Evolutionary conservation across 306 rosid species (phyloP), one percentile per base, ranked within the genome.

Genomic region (Comarum palustre): DNA sequence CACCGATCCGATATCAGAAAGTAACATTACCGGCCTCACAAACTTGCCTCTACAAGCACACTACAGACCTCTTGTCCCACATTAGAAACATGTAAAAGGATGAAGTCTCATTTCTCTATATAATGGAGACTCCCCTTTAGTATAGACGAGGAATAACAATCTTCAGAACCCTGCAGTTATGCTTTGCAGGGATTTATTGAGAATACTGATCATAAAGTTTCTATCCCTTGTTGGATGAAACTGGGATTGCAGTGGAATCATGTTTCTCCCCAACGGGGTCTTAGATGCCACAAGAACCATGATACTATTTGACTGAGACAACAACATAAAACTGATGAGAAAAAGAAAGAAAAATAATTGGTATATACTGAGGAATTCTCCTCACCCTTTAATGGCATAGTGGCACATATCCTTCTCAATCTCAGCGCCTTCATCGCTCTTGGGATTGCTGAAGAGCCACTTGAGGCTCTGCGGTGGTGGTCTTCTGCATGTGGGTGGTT

Each of bases 111-210:
- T n/a, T n/a, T n/a, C n/a, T n/a, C n/a, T n/a, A n/a, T n/a, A n/a
- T n/a, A n/a, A n/a, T n/a, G n/a, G n/a, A n/a, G n/a, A n/a, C n/a
- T n/a, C n/a, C n/a, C n/a, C n/a, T n/a, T n/a, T n/a, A n/a, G n/a
- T n/a, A n/a, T n/a, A n/a, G n/a, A n/a, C n/a, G n/a, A n/a, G n/a
- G n/a, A n/a, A 31, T 36, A 52, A 22, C 22, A 51, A 25, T 29
- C 63, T 51, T 70, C 7, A 19, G 29, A 70, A 70, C 62, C 61
- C 61, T 20, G 22, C 36, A 71, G 75, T 71, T 71, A 6, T 5
- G 10, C 51, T 54, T 55, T 71, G 10, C 16, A 54, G 59, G 42
- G 32, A 34, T 54, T 34, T 54, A n/a, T 52, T 39, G 2, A 54
- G n/a, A 20, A 71, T 48, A 55, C 19, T 8, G 32, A 70, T 10